A percentile compares a stretch with the other conserved stretches of the same genome.
Evolutionary conservation across 2,329 filamentous ascomycete species (phyloP).

Genomic region (Colletotrichum zoysiae): DNA sequence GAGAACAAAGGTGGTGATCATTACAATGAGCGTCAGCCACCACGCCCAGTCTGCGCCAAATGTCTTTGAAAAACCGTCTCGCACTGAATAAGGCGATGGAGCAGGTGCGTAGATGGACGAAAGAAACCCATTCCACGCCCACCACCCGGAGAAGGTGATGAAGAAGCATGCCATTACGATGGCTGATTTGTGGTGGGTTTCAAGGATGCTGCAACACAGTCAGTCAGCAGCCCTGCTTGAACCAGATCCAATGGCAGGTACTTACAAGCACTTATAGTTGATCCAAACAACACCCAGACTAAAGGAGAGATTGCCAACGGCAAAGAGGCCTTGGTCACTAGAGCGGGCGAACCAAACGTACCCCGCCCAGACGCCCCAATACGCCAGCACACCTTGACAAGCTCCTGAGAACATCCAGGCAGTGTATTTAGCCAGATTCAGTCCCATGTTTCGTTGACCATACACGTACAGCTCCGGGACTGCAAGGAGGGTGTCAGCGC

Average conservation of each 20-base stretch:
- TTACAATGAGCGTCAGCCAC: conserved; percentile 79
- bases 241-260: conserved; percentile 41
- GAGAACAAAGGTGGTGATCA: conserved; percentile 69
- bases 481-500: conserved; percentile 86
- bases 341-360: conserved; percentile 64
- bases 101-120: conserved; percentile 68
- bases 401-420: conserved; percentile 84
- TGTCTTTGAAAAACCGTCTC: conserved; percentile 71
- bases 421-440: conserved; percentile 80
- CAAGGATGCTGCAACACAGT: conserved; percentile 67
- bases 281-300: conserved; percentile 79
- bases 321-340: conserved; percentile 77
- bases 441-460: conserved; percentile 78
- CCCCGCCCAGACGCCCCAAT: conserved; percentile 71
- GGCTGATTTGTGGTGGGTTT: conserved; percentile 80
- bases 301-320: conserved; percentile 80
- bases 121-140: conserved; percentile 80
- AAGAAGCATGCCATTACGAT: conserved; percentile 71
- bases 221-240: conserved; percentile 38
- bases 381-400: conserved; percentile 79
- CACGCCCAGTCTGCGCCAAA: conserved; percentile 79
- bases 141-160: conserved; percentile 75
- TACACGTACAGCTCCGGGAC: conserved; percentile 91
- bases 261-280: conserved; percentile 80
- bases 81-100: conserved; percentile 72